Base-by-base conservation (phyloP, 2,329 filamentous ascomycete species). In the Monosporascus sp. region DNA sequence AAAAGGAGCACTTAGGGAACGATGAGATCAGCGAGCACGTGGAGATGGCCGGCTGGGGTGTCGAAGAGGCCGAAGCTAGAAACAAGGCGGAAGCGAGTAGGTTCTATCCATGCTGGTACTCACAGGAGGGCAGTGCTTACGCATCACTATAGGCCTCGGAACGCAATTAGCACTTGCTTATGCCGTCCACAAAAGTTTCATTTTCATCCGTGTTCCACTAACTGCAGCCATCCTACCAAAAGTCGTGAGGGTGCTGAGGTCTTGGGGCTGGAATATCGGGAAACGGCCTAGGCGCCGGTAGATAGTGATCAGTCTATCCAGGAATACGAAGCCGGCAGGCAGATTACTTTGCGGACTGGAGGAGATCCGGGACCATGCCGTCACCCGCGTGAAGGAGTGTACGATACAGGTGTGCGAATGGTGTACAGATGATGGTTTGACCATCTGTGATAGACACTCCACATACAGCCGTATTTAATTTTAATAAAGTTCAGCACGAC, bases 121-220 rank as follows among this genome's bases (percentile, higher is more conserved):
- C n/a, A 42, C 15, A 39, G 7, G n/a, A 54, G 50, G 34, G 15
- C 39, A 15, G 36, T 54, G 49, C 56, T 62, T 41, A 63, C 48
- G 38, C 52, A 50, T 54, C 18, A 20, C 38, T 38, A 39, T 57
- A 86, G 83, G 83, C 61, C 70, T 86, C 36, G 82, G 78, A 49
- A 97, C 94, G 8, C 91, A 97, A 68, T 76, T 99, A 31, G 91
- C 90, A 17, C 80, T 99, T 48, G 94, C 94, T 14, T 99, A 99
- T 67, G 93, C 93, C 27, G 90, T 99, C 54, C 94, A 99, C 78
- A 99, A 99, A 75, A 95, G 89, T 62, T 90, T 97, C 70, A 97
- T 99, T 65, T 96, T 99, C 71, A 71, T 97, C 60, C 84, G 94
- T n/a, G 90, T 99, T 9, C 94, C 94, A 8, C 74, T 97, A 58